Base-by-base conservation (phyloP, 2,329 filamentous ascomycete species). In the Pestalotiopsis sp. region DNA sequence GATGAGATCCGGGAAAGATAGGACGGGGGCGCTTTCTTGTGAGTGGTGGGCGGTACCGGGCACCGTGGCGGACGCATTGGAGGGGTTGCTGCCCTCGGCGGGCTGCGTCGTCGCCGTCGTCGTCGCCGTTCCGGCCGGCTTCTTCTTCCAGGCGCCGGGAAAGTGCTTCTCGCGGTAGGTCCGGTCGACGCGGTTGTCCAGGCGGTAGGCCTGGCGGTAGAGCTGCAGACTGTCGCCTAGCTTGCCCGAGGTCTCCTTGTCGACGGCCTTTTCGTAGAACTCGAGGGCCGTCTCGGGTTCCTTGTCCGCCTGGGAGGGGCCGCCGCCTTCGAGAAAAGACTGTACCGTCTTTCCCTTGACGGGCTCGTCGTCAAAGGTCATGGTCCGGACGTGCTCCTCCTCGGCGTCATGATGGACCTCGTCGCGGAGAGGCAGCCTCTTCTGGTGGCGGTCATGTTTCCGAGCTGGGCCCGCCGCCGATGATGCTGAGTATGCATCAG, bases 141-240 rank as follows among this genome's bases (percentile, higher is more conserved):
- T 66, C 75, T 87, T 90, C 70, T 85, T 80, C 70, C 83, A 80
- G 10, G 87, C 86, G 52, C 88, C 84, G 2, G 94, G 92, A 75
- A 96, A 98, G 80, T 98, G 91, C 81, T 98, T 98, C 75, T 93
- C 91, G 74, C 93, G 92, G 82, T 98, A 99, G 67, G 88, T 85
- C 74, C 93, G 89, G 78, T 99, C 94, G 65, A 99, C 95, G 14
- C 85, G 84, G 67, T 90, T 86, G 77, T 98, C 96, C 79, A 99
- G 88, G 91, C 91, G 89, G 78, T 97, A 98, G 0, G 96, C 96
- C 78, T 92, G 94, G 60, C 96, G 89, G 79, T 99, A 99, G 64
- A 97, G 86, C 71, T 88, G 89, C 66, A 99, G 78, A 76, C 95
- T 98, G 70, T 98, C 95, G 4, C 94, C 94, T 64, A 98, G 84